Evolutionary conservation across 495 filamentous ascomycete species (phyloP).

Genomic region (Penicillium manginii): DNA sequence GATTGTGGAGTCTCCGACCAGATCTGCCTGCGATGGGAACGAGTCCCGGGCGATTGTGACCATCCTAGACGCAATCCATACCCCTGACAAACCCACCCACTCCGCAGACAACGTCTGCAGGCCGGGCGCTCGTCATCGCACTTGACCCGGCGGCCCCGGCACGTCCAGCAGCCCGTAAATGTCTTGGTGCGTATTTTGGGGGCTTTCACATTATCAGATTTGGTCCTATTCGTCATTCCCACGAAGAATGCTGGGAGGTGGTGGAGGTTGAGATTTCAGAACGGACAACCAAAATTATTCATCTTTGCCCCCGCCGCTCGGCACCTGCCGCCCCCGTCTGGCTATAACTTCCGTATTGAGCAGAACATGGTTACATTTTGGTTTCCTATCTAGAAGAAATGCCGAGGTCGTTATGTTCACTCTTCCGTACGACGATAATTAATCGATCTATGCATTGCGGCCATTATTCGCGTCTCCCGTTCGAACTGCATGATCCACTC

Average conservation of each 20-base stretch:
- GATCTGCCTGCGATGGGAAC: constrained; percentile 26
- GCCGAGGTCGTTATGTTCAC: no score
- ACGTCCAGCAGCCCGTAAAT: constrained; percentile 36
- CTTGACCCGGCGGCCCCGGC: constrained; percentile 45
- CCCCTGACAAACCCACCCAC: constrained; percentile 46
- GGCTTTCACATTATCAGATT: constrained; percentile 14
- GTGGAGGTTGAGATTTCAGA: constrained; percentile 8
- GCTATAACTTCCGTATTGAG: neutral
- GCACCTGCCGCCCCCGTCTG: constrained; percentile 17
- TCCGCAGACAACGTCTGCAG: constrained; percentile 42
- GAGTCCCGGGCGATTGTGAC: constrained; percentile 23
- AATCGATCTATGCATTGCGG: no score
- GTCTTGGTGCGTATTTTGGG: constrained; percentile 31
- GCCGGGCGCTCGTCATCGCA: constrained; percentile 47
- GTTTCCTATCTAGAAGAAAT: no score
- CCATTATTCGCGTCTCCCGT: no score
- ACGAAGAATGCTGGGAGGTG: constrained; percentile 9
- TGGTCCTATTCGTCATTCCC: constrained; percentile 23
- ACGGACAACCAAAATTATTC: constrained; percentile 10
- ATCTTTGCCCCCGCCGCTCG: constrained; percentile 19
- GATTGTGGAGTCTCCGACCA: constrained; percentile 11
- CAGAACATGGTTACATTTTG: no score
- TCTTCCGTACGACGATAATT: no score
- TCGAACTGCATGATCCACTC: no score
- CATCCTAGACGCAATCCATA: constrained; percentile 38